Conservation (phyloP, 306 rosid species). For the Neltuma alba region DNA sequence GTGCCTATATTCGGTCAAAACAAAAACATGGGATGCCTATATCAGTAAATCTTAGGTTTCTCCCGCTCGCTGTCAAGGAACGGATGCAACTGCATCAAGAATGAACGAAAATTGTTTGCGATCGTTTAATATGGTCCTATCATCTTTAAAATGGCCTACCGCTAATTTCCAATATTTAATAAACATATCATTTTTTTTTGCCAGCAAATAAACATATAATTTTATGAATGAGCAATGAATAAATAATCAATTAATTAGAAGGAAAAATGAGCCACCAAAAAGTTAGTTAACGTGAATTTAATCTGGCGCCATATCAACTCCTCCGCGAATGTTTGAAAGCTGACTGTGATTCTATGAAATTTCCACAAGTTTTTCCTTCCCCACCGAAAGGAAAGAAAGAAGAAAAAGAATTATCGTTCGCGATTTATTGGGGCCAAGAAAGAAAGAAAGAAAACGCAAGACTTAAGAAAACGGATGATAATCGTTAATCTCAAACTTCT, state of each 20-base stretch:
- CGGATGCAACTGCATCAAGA: background rate
- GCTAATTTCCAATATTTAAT: conserved; percentile 22
- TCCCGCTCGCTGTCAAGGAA: background rate
- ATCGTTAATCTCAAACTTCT: conserved; percentile 2
- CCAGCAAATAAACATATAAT: no score
- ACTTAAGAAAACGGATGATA: conserved; percentile 6
- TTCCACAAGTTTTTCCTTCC: conserved; percentile 24
- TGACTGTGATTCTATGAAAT: conserved; percentile 46
- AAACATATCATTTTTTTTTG: no score
- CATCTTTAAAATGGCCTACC: background rate
- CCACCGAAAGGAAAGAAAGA: background rate
- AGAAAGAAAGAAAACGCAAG: background rate
- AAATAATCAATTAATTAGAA: background rate
- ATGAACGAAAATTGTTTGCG: background rate
- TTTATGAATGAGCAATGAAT: background rate
- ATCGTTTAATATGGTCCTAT: background rate
- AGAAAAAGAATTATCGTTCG: background rate
- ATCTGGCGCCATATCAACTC: conserved; percentile 44
- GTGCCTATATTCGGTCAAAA: background rate
- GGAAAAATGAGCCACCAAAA: background rate
- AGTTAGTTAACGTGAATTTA: conserved; percentile 20
- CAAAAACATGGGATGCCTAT: background rate
- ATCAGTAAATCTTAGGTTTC: background rate
- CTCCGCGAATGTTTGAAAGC: conserved; percentile 34
- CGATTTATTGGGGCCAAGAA: background rate